Conservation (phyloP, 192 early-diverging fungal genomes). For the Backusella macrospora region DNA sequence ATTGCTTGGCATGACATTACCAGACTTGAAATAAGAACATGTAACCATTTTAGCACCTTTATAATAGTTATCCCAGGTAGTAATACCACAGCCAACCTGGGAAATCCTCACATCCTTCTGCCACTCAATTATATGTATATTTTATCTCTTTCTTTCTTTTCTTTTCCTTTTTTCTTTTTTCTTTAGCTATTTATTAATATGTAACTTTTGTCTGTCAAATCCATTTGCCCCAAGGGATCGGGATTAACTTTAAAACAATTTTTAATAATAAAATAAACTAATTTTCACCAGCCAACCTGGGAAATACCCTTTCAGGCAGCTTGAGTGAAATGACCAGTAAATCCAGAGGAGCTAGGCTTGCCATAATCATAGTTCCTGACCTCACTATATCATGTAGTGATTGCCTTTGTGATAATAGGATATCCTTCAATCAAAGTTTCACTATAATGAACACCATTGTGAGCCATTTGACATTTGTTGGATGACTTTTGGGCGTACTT, state of each 20-base stretch:
- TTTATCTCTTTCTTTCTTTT: no score
- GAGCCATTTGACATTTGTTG: slow-evolving; percentile 44
- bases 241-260: no score
- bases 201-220: no score
- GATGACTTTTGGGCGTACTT: slow-evolving; percentile 45
- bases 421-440: slow-evolving; percentile 53
- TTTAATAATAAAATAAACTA: no score
- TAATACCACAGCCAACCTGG: slow-evolving; percentile 43
- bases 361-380: slow-evolving; percentile 45
- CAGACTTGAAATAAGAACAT: slow-evolving; percentile 48
- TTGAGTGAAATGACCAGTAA: slow-evolving; percentile 55
- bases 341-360: slow-evolving; percentile 35
- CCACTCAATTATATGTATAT: no score
- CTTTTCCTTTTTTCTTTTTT: no score
- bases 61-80: slow-evolving; percentile 22
- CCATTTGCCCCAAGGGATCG: no score
- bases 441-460: slow-evolving; percentile 42
- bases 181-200: no score
- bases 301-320: slow-evolving; percentile 42
- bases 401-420: slow-evolving; percentile 27
- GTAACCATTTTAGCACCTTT: slow-evolving; percentile 40
- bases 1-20: slow-evolving; percentile 37
- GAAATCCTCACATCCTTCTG: no score
- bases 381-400: slow-evolving; percentile 52
- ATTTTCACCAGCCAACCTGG: slow-evolving; percentile 46